Evolutionary conservation across 805 yeast species (phyloP).

Genomic region (Starmerella davenportii): DNA sequence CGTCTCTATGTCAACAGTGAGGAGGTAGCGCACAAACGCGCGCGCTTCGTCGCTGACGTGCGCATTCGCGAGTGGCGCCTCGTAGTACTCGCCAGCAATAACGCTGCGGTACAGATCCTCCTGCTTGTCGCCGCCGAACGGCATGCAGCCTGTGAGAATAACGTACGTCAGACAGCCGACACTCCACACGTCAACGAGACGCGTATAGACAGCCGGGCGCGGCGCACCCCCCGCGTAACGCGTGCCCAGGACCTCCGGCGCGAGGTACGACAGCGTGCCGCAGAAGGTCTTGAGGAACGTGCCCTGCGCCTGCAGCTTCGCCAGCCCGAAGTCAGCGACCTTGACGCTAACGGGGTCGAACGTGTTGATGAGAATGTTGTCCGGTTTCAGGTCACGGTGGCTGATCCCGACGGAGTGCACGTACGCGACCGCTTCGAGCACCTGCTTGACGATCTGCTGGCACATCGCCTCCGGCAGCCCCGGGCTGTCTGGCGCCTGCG

Average conservation of each 20-base stretch:
- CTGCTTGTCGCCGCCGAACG: constrained; percentile 86
- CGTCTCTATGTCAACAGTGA: constrained; percentile 57
- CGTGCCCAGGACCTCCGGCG: constrained; percentile 64
- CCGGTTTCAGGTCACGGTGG: constrained; percentile 95
- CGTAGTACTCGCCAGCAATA: constrained; percentile 60
- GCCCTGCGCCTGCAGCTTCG: constrained; percentile 70
- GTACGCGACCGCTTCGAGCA: constrained; percentile 64
- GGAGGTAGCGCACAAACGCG: constrained; percentile 49
- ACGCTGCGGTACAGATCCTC: constrained; percentile 67
- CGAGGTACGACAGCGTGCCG: constrained; percentile 91
- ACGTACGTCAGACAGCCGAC: constrained; percentile 89
- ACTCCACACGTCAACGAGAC: constrained; percentile 93
- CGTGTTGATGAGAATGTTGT: constrained; percentile 73
- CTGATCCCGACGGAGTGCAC: constrained; percentile 81
- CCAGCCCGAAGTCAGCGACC: constrained; percentile 90
- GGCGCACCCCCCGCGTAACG: constrained; percentile 16
- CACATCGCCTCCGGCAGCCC: constrained; percentile 75
- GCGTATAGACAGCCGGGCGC: constrained; percentile 35
- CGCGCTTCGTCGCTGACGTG: constrained; percentile 51
- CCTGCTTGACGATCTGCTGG: constrained; percentile 69
- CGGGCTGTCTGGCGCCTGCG: constrained; percentile 8
- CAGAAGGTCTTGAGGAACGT: constrained; percentile 90
- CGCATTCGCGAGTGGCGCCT: constrained; percentile 37
- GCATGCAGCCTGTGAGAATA: constrained; percentile 77
- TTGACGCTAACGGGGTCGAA: constrained; percentile 86